phyloP scores from a whole-genome alignment of 2,329 filamentous ascomycete species.

The Leptoxyphium fumago region DNA sequence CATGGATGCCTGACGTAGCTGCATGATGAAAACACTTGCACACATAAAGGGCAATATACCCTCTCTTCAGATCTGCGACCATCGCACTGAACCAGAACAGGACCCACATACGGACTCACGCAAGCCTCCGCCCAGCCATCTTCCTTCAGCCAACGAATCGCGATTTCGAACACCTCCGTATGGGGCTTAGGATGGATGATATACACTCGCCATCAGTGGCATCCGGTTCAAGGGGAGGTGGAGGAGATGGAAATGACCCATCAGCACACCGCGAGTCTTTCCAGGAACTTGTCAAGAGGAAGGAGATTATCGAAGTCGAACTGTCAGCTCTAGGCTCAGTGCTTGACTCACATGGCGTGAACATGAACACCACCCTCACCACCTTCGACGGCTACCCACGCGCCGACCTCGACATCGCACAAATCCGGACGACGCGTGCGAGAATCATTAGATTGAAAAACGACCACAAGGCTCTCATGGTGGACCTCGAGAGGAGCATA shows the following conservation, averaged over 20 bases:
- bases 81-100: no score
- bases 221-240: conserved; percentile 38
- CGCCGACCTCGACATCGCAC: conserved; percentile 85
- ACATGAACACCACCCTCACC: conserved; percentile 77
- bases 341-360: conserved; percentile 80
- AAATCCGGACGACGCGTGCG: conserved; percentile 86
- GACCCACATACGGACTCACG: no score
- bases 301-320: conserved; percentile 73
- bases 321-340: conserved; percentile 71
- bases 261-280: conserved; percentile 48
- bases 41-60: no score
- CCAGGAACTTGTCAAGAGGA: conserved; percentile 67
- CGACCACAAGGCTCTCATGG: conserved; percentile 86
- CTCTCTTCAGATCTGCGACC: no score
- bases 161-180: not conserved
- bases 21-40: no score
- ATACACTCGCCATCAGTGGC: conserved; percentile 57
- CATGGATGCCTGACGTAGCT: no score
- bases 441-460: conserved; percentile 82
- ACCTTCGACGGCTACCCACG: conserved; percentile 86
- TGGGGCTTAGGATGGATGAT: conserved; percentile 25
- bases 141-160: no score
- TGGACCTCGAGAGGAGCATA: conserved; percentile 65
- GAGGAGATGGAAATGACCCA: conserved; percentile 21
- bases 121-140: no score